Evolutionary conservation across 768 basidiomycete species (phyloP).

Genomic region (Boletus sensibilis): DNA sequence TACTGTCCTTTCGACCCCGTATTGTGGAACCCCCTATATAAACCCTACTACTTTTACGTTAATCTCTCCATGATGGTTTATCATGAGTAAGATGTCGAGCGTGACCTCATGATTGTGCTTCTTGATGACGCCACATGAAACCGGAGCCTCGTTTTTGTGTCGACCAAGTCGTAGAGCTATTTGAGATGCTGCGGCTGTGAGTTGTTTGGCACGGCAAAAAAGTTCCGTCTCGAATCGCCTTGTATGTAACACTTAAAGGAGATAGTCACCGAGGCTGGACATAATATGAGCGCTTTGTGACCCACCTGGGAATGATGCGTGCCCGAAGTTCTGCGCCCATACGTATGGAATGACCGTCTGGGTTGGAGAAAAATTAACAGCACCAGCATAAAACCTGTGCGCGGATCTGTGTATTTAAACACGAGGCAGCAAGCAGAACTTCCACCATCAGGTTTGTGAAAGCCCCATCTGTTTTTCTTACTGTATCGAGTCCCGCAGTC

Average conservation of each 20-base stretch:
- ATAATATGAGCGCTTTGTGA: neutral
- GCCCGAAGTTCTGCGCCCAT: neutral
- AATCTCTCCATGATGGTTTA: neutral
- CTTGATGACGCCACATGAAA: neutral
- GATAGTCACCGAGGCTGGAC: neutral
- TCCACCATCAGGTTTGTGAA: neutral
- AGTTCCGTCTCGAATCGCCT: neutral
- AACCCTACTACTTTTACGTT: neutral
- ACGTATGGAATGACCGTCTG: neutral
- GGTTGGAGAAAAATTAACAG: neutral
- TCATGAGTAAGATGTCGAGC: neutral
- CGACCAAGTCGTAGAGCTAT: neutral
- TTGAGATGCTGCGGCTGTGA: neutral
- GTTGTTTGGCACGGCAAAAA: neutral
- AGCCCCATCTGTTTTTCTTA: neutral
- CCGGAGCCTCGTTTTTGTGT: neutral
- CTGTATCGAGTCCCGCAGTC: neutral
- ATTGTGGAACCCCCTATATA: neutral
- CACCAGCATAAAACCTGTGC: neutral
- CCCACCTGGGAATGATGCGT: slow-evolving; percentile 4
- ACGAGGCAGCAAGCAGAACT: neutral
- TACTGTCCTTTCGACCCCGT: neutral
- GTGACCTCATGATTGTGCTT: neutral
- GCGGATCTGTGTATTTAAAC: neutral
- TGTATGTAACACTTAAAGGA: slow-evolving; percentile 5